Evolutionary conservation across 768 basidiomycete genomes (phyloP).

Genomic region (Rhizopogon vinicolor): DNA sequence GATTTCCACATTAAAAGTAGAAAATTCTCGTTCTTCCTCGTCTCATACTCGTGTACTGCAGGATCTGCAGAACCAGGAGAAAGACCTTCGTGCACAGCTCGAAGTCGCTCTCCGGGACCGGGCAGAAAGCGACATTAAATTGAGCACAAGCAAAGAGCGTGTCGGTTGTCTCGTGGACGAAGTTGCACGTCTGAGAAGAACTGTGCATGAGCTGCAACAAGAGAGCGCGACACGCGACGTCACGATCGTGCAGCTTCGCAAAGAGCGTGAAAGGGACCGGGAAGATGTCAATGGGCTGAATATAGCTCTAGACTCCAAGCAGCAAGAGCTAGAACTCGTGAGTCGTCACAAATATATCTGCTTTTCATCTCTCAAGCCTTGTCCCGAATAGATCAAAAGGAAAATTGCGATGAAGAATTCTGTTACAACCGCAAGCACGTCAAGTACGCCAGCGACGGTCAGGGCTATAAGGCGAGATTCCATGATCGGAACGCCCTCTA

Average conservation of each 20-base stretch:
- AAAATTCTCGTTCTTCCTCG: constrained; percentile 45
- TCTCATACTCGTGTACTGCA: constrained; percentile 38
- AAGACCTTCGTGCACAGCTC: constrained; percentile 27
- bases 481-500: constrained; percentile 50
- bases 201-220: constrained; percentile 68
- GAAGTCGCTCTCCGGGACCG: constrained; percentile 49
- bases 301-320: constrained; percentile 90
- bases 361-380: not conserved
- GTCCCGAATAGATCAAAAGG: constrained; percentile 10
- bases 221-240: constrained; percentile 85
- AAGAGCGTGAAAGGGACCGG: constrained; percentile 60
- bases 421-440: too few relatives aligned
- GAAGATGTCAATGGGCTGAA: constrained; percentile 83
- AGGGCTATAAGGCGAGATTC: constrained; percentile 44
- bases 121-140: constrained; percentile 51
- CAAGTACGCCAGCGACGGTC: not conserved
- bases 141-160: constrained; percentile 45
- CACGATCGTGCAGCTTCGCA: constrained; percentile 66
- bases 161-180: constrained; percentile 50
- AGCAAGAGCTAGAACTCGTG: constrained; percentile 90
- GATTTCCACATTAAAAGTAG: constrained; percentile 48
- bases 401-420: not conserved
- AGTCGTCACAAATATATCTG: constrained; percentile 20
- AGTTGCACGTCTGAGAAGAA: constrained; percentile 52
- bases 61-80: constrained; percentile 5